phyloP scores from a whole-genome alignment of 1,139 yeast genomes.

The Petasospora fabianii region DNA sequence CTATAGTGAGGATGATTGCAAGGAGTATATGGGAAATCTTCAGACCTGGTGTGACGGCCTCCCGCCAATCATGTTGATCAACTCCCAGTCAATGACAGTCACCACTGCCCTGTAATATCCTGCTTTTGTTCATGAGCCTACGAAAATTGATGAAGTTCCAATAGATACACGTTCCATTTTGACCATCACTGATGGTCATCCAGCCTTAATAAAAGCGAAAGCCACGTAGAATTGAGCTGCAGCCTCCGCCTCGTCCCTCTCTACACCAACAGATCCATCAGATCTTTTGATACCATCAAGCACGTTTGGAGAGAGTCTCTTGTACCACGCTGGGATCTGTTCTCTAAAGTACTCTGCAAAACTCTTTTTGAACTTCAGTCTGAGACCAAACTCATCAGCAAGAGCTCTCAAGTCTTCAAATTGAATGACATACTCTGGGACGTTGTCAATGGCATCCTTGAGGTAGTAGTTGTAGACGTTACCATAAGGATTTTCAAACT shows the following conservation, averaged over 20 bases:
- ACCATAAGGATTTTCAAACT: constrained; percentile 75
- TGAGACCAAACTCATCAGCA: constrained; percentile 80
- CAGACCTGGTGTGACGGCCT: constrained; percentile 77
- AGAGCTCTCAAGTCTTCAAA: constrained; percentile 80
- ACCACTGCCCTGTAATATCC: constrained; percentile 58
- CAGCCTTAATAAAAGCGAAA: constrained; percentile 66
- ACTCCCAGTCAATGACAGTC: constrained; percentile 92
- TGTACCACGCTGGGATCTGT: constrained; percentile 66
- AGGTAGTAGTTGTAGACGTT: constrained; percentile 77
- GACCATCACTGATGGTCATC: background rate
- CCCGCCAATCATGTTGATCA: constrained; percentile 77
- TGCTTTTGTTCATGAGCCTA: too few species aligned
- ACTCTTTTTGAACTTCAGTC: constrained; percentile 67
- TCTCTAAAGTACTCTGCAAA: constrained; percentile 81
- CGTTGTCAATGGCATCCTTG: constrained; percentile 92
- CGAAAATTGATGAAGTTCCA: too few species aligned
- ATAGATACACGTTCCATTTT: too few species aligned
- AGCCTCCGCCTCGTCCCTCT: constrained; percentile 91
- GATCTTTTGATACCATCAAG: constrained; percentile 65
- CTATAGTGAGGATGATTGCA: constrained; percentile 59
- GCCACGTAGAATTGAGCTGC: constrained; percentile 69
- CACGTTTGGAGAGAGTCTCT: constrained; percentile 57
- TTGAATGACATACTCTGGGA: constrained; percentile 97
- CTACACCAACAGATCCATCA: constrained; percentile 74
- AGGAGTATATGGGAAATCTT: constrained; percentile 71